Evolutionary conservation across 345 rosid genomes (phyloP), one percentile per base, ranked within the genome.

Genomic region (Kandelia obovata): DNA sequence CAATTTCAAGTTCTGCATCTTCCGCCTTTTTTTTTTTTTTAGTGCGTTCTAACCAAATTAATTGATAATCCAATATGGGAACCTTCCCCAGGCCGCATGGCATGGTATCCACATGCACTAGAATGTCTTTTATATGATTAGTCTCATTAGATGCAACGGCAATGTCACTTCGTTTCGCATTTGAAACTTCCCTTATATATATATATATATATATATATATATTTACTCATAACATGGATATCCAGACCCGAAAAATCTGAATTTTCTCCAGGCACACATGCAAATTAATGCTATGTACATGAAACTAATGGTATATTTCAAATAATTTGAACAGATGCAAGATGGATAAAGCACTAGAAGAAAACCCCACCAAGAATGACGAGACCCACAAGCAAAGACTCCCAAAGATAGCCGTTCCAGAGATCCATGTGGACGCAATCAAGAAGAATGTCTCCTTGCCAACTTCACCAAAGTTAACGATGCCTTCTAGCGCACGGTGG

Each of bases 381-480:
- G 52, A 62, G 26, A 35, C 7, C 7, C 53, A 62, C 11, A 10
- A 8, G 27, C 13, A 37, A 20, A 23, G 4, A 16, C 49, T 11
- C 21, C 10, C 28, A 5, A 61, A 6, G 11, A 6, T 31, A 32
- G 26, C 47, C 4, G 21, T 7, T 17, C 16, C 43, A 9, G 23
- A 5, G 2, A 39, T 13, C 25, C 16, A 21, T 6, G 49, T 11
- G 31, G 52, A 35, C 20, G 16, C 23, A 25, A 25, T 8, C 51
- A 62, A 39, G 9, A 69, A 51, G 59, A 67, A 64, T 61, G 46
- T 58, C 1, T 70, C 80, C 1, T 35, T 65, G 35, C 55, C 21
- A 31, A 25, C 31, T n/a, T 72, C 77, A 0, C 72, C 70, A 3
- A 64, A 70, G 7, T 73, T 17, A 13, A 31, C 30, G 0, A 71